Conservation (phyloP, 305 asterid species). For the Rubia peregrina region DNA sequence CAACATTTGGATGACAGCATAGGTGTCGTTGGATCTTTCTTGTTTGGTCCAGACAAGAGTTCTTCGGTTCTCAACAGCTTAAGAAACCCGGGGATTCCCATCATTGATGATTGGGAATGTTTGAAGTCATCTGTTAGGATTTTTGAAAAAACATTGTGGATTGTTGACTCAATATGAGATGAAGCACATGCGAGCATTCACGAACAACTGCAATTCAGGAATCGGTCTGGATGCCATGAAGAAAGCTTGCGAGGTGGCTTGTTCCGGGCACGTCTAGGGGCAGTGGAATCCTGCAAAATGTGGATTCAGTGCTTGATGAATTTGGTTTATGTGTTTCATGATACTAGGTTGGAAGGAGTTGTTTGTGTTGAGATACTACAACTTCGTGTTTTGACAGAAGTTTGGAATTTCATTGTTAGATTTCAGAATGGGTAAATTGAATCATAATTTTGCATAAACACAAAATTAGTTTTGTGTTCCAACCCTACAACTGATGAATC, state of each 20-base stretch:
- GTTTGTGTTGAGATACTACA: no score
- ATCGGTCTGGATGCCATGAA: slow-evolving; percentile 37
- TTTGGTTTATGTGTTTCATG: not conserved
- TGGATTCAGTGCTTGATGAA: slow-evolving; percentile 43
- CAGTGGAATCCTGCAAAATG: slow-evolving; percentile 20
- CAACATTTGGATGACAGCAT: slow-evolving; percentile 58
- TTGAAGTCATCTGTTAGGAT: slow-evolving; percentile 71
- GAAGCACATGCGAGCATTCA: slow-evolving; percentile 83
- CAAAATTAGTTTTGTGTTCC: no score
- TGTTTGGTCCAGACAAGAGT: slow-evolving; percentile 54
- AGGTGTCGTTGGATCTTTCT: slow-evolving; percentile 38
- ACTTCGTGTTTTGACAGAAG: no score
- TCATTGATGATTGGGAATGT: slow-evolving; percentile 87
- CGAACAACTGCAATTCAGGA: slow-evolving; percentile 60
- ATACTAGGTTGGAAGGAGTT: no score
- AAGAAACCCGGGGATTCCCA: slow-evolving; percentile 43
- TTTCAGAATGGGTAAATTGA: no score
- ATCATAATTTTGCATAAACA: no score
- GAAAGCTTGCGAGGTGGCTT: slow-evolving; percentile 56
- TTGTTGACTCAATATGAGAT: slow-evolving; percentile 69
- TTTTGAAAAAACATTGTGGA: slow-evolving; percentile 69
- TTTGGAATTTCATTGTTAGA: no score
- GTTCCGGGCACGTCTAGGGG: slow-evolving; percentile 26
- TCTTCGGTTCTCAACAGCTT: slow-evolving; percentile 33
- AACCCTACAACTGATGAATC: no score